phyloP scores from a whole-genome alignment of 257 asterid genomes.

The Nicotiana obtusifolia region DNA sequence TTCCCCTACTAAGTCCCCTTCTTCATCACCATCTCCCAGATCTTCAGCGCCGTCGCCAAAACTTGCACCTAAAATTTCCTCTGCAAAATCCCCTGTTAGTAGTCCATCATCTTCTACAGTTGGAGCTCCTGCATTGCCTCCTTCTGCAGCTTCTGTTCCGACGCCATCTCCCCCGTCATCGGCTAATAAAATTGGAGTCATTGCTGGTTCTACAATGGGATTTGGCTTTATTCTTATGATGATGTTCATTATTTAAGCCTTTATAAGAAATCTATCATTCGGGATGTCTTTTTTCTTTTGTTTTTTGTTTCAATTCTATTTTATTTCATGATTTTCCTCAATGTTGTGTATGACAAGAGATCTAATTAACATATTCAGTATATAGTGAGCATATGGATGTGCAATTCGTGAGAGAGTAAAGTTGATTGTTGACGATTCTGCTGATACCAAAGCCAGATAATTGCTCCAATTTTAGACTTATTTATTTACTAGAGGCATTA shows the following conservation, averaged over 20 bases:
- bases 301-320: neutral
- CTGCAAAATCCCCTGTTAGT: slow-evolving; percentile 8
- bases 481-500: no score
- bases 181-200: slow-evolving; percentile 27
- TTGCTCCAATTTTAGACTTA: no score
- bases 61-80: slow-evolving; percentile 11
- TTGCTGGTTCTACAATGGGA: slow-evolving; percentile 10
- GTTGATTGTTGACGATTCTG: no score
- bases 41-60: slow-evolving; percentile 17
- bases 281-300: neutral
- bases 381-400: no score
- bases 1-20: slow-evolving; percentile 15
- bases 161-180: slow-evolving; percentile 34
- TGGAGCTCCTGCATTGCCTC: neutral
- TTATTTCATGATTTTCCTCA: no score
- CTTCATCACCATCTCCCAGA: slow-evolving; percentile 6
- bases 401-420: no score
- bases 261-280: neutral
- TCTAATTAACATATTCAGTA: no score
- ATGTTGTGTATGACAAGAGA: no score
- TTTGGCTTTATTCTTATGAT: slow-evolving; percentile 21
- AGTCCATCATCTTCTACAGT: slow-evolving; percentile 3
- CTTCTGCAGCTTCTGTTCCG: neutral
- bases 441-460: no score
- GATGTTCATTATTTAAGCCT: slow-evolving; percentile 8